Evolutionary conservation across 2,329 filamentous ascomycete genomes (phyloP), one percentile per base, ranked within the genome.

Genomic region (Ophiostoma quercus): DNA sequence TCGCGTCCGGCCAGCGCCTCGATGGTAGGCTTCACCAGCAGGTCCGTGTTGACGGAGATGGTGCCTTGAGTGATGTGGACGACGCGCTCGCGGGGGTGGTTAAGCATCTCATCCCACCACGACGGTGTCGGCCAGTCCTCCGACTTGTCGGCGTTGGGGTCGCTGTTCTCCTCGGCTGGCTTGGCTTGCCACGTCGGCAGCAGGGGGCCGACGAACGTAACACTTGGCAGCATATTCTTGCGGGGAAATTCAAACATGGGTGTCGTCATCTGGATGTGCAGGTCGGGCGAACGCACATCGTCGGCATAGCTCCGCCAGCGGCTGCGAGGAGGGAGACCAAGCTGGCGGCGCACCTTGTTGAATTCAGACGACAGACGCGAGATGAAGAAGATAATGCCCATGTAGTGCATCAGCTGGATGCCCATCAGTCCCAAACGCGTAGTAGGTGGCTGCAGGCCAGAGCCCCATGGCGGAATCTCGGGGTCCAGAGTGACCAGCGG

Each of bases 201-300:
- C n/a, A 67, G 71, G 2, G 60, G 71, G 1, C 43, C 70, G 2
- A 75, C 71, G 66, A 74, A 75, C 6, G 62, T 69, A 1, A 75
- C 68, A 1, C 66, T 68, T 3, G 71, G 71, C 25, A 66, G 57
- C 37, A 73, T 67, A 25, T 70, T 67, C 43, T 43, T 70, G 2
- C 73, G 70, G 0, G 74, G 73, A n/a, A 74, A 74, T 51, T 75
- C 74, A 3, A 75, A 74, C 1, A 70, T 62, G 12, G 72, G 71
- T 57, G 71, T 73, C n/a, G 68, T 73, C 66, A 70, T 70, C 41
- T 79, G 78, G 22, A 81, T 78, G 71, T 81, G 79, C 69, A 81
- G 73, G 70, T 77, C 76, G 9, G 78, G 76, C 39, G 72, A 73
- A 14, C 70, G 70, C 43, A 71, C 68, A 70, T 79, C 80, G 71